Percentiles rank a stretch among this genome's conserved stretches.
phyloP scores from a whole-genome alignment of 768 basidiomycete species.

The Tylopilus plumbeoviolaceoides region DNA sequence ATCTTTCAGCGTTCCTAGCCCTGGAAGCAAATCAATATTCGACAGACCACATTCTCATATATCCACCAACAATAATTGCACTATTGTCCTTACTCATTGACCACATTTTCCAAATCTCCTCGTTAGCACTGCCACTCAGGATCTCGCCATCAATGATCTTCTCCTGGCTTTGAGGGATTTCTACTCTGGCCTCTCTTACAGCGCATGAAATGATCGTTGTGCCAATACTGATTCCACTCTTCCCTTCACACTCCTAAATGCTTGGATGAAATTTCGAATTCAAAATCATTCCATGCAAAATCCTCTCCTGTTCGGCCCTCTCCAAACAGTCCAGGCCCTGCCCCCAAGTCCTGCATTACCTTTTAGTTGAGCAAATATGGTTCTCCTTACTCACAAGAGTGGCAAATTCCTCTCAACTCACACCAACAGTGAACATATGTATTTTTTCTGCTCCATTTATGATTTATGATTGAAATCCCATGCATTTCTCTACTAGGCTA shows the following conservation, averaged over 20 bases:
- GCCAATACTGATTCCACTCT: not conserved
- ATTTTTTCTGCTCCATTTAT: not conserved
- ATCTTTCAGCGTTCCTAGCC: no score
- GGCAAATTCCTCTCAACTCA: constrained; percentile 1
- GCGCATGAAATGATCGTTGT: not conserved
- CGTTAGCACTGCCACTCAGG: not conserved
- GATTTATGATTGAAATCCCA: no score
- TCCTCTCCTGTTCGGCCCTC: not conserved
- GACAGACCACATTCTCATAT: not conserved
- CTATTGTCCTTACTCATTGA: not conserved
- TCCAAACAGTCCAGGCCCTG: constrained; percentile 7
- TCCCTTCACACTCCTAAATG: not conserved
- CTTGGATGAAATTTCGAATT: constrained; percentile 10
- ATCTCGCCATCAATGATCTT: not conserved
- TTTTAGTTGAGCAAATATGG: constrained; percentile 1
- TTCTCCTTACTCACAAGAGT: constrained; percentile 8
- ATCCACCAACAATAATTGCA: not conserved
- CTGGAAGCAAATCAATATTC: not conserved
- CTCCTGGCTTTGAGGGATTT: constrained; percentile 5
- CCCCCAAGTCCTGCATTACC: constrained; percentile 3
- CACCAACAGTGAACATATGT: not conserved
- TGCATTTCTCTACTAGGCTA: not conserved
- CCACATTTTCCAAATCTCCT: constrained; percentile 1
- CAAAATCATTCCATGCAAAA: constrained; percentile 7
- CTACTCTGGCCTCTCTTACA: not conserved